These are phyloP conservation scores for Corylus avellana DNA, from an alignment of 306 rosid genomes.

Conservation along the genomic window DNA sequence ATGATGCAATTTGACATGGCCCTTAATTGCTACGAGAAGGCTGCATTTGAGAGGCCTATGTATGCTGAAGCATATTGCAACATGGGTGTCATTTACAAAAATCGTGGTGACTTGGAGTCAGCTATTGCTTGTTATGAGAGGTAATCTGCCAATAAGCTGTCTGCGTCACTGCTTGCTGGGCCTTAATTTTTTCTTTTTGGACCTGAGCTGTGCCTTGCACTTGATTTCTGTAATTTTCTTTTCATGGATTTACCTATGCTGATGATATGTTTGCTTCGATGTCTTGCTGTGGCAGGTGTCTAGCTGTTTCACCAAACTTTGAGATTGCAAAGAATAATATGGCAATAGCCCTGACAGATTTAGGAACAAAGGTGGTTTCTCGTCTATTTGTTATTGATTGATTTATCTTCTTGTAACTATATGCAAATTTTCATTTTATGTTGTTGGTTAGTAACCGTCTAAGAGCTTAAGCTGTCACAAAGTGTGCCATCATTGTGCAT, in stretches of 20 bases:
- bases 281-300: constrained; percentile 66
- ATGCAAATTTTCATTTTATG: not conserved
- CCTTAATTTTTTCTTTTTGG: not conserved
- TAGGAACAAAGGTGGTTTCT: constrained; percentile 88
- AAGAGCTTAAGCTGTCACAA: not conserved
- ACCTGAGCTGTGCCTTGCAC: constrained; percentile 15
- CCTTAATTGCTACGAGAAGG: constrained; percentile 91
- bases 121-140: constrained; percentile 99
- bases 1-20: constrained; percentile 97
- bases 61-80: constrained; percentile 99
- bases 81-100: constrained; percentile 96
- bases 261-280: constrained; percentile 20
- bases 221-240: constrained; percentile 10
- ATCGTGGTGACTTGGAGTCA: constrained; percentile 92
- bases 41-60: constrained; percentile 95
- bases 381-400: not conserved
- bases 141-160: constrained; percentile 35
- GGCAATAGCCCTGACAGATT: constrained; percentile 99
- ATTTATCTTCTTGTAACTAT: not conserved
- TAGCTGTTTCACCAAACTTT: constrained; percentile 95
- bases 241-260: constrained; percentile 9
- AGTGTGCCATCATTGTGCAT: not conserved
- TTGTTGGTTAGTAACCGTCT: not conserved
- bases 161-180: not conserved
- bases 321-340: constrained; percentile 99